Base-by-base conservation (phyloP, 1,284 basidiomycete species). In the Singerocomus inundabilis region DNA sequence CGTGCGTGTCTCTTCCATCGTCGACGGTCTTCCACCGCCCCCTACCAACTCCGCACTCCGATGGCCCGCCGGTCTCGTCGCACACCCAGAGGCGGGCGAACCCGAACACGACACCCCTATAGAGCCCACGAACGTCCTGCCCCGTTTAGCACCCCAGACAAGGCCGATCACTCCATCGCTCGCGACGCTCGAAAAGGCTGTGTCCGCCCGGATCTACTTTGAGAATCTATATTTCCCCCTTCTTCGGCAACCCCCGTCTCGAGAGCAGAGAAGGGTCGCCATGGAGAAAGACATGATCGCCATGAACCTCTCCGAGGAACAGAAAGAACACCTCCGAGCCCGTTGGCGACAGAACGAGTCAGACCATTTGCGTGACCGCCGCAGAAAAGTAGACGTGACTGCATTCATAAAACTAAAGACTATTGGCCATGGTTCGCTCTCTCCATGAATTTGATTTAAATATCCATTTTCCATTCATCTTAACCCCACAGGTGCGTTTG, bases 211-310 rank as follows among this genome's bases (percentile, higher is more conserved):
- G 64, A 92, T 98, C 69, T 97, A 86, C 78, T 97, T 98, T 70
- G 95, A 99, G 76, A 96, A 95, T 62, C 79, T 94, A 39, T 99
- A 98, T 68, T 95, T 93, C 68, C 82, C 89, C n/a, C 76, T 97
- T 41, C 79, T 95, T 69, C 80, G 90, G 66, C 85, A 93, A 62
- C 79, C 90, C 52, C 83, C 88, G 60, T 86, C 86, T 61, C 81
- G 95, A 35, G 93, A 96, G 66, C 86, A 92, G 63, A 78, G 94
- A 44, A 78, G 86, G 53, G 70, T 86, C 13, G 87, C 91, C 12
- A 88, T 98, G 78, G 94, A 98, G 72, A 81, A 77, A 57, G 92
- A 95, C 60, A 90, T 97, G 79, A 76, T 75, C 28, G 77, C 81
- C 57, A 81, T 93, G 73, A 76, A 81, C 54, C 75, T 95, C 51